Evolutionary conservation across 2,329 filamentous ascomycete genomes (phyloP), one percentile per base, ranked within the genome.

Genomic region (Penicillium sp.): DNA sequence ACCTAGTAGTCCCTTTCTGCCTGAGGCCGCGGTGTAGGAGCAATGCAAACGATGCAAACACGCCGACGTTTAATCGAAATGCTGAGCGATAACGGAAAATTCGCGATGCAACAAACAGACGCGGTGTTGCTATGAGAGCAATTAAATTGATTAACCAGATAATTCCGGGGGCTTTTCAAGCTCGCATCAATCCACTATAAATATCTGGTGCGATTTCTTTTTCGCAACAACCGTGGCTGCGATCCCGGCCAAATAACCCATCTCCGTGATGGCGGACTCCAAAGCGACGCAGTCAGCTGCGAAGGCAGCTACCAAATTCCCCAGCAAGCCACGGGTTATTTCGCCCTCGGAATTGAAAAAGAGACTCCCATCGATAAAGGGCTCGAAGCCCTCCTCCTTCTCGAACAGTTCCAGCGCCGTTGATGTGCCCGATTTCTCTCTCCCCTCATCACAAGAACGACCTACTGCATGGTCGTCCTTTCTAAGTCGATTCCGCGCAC

Each of bases 401-500:
- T 12, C 16, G 8, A 42, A 42, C 21, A 18, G 16, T 2, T 12
- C 40, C 40, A 23, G 40, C 18, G 6, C 16, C 45, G 42, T 50
- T 47, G 56, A 48, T 21, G 46, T 16, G 30, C 52, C 51, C 21
- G 26, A 56, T 47, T 52, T 43, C 43, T 26, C 20, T 30, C 47
- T 42, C 21, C 54, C 21, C 24, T 5, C 30, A 6, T 35, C 45
- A 52, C 20, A 47, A 48, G 47, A 55, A 56, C 52, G 28, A 43
- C 42, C 57, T n/a, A 57, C 59, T 28, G 16, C 40, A 47, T 57
- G 47, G 33, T 61, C 64, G 30, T 57, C 59, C 23, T 52, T 68
- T 60, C 60, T 67, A 58, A 61, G 64, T 26, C 58, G 55, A 60
- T 56, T 73, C 51, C 65, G 66, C 58, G 56, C 60, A 30, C 63